Percentiles rank a stretch among this genome's conserved stretches.
phyloP scores from a whole-genome alignment of 495 filamentous ascomycete species.

The Penicillium odoratum region DNA sequence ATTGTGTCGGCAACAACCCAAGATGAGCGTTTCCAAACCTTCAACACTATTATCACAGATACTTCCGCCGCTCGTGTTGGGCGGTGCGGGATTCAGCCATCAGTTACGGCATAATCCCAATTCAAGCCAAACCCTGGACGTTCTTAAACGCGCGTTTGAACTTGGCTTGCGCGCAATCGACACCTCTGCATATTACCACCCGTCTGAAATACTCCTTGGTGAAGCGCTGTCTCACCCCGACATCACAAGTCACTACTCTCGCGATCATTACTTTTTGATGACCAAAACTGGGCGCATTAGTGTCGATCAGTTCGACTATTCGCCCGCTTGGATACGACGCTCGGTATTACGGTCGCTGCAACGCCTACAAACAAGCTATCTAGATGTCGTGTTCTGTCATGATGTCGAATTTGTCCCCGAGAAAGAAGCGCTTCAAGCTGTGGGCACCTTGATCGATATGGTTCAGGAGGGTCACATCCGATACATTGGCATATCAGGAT shows the following conservation, averaged over 20 bases:
- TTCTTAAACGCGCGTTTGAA: slow-evolving; percentile 69
- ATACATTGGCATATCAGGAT: slow-evolving; percentile 86
- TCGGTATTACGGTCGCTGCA: slow-evolving; percentile 52
- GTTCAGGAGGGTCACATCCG: slow-evolving; percentile 61
- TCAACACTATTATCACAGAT: slow-evolving; percentile 14
- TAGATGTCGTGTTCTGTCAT: slow-evolving; percentile 67
- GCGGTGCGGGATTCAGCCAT: slow-evolving; percentile 83
- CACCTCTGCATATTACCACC: slow-evolving; percentile 90
- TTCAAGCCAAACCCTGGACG: slow-evolving; percentile 62
- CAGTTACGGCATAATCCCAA: slow-evolving; percentile 74
- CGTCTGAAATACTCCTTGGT: slow-evolving; percentile 77
- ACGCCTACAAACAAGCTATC: slow-evolving; percentile 52
- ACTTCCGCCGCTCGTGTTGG: slow-evolving; percentile 60
- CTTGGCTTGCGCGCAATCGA: slow-evolving; percentile 78
- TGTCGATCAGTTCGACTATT: slow-evolving; percentile 57
- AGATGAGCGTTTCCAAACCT: slow-evolving; percentile 10
- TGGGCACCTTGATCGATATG: slow-evolving; percentile 65
- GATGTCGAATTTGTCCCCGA: slow-evolving; percentile 62
- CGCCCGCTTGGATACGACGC: slow-evolving; percentile 48
- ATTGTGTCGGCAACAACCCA: not conserved
- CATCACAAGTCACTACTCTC: slow-evolving; percentile 49
- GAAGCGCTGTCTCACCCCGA: slow-evolving; percentile 61
- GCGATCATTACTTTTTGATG: slow-evolving; percentile 53
- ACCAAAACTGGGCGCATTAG: slow-evolving; percentile 62
- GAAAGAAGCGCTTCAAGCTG: slow-evolving; percentile 52